phyloP scores from a whole-genome alignment of 768 basidiomycete species.

The Tylopilus plumbeoviolaceoides region DNA sequence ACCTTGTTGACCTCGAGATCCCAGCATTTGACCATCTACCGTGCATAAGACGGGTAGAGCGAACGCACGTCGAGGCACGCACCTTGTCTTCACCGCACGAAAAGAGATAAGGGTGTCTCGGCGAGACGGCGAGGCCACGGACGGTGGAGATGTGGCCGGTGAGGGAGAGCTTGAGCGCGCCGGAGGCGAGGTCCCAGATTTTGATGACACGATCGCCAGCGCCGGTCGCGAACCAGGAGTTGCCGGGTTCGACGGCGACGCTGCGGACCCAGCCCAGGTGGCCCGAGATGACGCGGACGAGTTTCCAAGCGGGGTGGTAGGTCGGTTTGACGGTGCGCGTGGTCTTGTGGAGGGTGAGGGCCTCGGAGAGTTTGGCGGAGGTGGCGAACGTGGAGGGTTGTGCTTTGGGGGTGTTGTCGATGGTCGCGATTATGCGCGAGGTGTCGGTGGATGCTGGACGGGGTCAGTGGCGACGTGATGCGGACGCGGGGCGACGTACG shows the following conservation, averaged over 20 bases:
- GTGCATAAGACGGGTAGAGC: background rate
- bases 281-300: constrained; percentile 93
- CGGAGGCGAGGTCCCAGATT: constrained; percentile 97
- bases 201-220: constrained; percentile 98
- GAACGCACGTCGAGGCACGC: constrained; percentile 11
- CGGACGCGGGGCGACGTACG: constrained; percentile 38
- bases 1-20: constrained; percentile 99
- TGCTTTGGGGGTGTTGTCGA: constrained; percentile 67
- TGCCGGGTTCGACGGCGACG: constrained; percentile 95
- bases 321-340: constrained; percentile 91
- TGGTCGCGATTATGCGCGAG: constrained; percentile 66
- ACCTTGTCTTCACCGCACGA: constrained; percentile 99
- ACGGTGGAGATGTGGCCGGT: constrained; percentile 99
- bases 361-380: constrained; percentile 71
- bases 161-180: constrained; percentile 94
- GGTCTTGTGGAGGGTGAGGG: constrained; percentile 89
- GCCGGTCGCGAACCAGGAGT: constrained; percentile 97
- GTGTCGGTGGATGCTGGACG: constrained; percentile 39
- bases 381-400: constrained; percentile 70
- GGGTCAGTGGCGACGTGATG: constrained; percentile 6
- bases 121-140: constrained; percentile 86
- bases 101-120: constrained; percentile 94
- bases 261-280: constrained; percentile 98
- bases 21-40: constrained; percentile 99
- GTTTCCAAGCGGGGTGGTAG: constrained; percentile 96